Conservation (phyloP, 768 basidiomycete genomes). For the Termitomyces heimii region DNA sequence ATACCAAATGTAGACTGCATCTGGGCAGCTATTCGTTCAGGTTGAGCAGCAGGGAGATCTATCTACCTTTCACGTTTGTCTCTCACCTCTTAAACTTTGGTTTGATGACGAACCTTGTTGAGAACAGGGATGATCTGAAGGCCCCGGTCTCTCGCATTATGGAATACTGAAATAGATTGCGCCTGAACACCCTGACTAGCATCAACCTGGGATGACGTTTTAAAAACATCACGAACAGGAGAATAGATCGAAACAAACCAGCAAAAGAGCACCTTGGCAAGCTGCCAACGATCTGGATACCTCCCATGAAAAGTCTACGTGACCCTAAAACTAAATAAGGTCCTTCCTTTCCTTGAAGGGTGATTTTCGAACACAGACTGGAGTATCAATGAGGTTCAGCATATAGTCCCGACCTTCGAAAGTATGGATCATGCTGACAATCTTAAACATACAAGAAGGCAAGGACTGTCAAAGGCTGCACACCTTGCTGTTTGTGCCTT, state of each 20-base stretch:
- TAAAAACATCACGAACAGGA: neutral
- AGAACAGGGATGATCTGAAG: constrained; percentile 84
- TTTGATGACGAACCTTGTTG: constrained; percentile 65
- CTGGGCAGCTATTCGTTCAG: constrained; percentile 73
- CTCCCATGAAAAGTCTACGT: constrained; percentile 98
- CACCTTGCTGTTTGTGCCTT: constrained; percentile 95
- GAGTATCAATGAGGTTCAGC: constrained; percentile 95
- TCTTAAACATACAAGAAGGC: constrained; percentile 3
- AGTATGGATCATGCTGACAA: constrained; percentile 69
- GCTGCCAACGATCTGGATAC: constrained; percentile 89
- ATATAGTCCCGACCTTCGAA: constrained; percentile 54
- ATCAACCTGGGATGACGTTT: constrained; percentile 58
- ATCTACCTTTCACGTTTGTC: constrained; percentile 44
- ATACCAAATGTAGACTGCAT: constrained; percentile 82
- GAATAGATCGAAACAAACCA: constrained; percentile 26
- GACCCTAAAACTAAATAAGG: constrained; percentile 47
- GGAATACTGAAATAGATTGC: constrained; percentile 93
- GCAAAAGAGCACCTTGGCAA: constrained; percentile 80
- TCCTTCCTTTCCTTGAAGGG: neutral
- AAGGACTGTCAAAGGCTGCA: neutral
- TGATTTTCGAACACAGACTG: constrained; percentile 37
- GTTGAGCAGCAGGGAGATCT: constrained; percentile 87
- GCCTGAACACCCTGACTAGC: constrained; percentile 98
- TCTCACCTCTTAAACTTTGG: neutral
- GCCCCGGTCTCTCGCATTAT: constrained; percentile 77